Evolutionary conservation across 768 basidiomycete species (phyloP).

Genomic region (Russula griseocarnosa): DNA sequence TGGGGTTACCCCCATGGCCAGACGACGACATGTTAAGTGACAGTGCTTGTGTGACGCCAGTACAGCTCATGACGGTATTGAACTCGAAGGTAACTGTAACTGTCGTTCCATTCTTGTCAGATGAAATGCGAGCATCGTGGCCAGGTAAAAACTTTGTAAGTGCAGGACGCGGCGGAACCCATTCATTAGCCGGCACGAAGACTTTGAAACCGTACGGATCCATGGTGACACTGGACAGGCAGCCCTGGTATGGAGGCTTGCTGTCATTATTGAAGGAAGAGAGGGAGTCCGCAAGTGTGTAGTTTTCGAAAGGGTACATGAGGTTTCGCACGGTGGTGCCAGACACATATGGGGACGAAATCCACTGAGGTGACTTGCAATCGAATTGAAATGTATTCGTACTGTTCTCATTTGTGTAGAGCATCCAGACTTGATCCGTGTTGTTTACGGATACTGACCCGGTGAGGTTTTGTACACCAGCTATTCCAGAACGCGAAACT

Average conservation of each 20-base stretch:
- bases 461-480: conserved; percentile 54
- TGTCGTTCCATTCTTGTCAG: conserved; percentile 46
- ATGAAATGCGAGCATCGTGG: conserved; percentile 72
- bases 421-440: conserved; percentile 71
- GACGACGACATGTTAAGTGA: conserved; percentile 68
- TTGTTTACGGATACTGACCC: conserved; percentile 40
- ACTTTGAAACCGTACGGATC: conserved; percentile 78
- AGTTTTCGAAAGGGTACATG: conserved; percentile 78
- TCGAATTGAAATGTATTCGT: conserved; percentile 61
- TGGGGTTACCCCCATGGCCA: conserved; percentile 54
- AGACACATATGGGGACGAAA: conserved; percentile 69
- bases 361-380: conserved; percentile 61
- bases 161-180: conserved; percentile 67
- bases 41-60: conserved; percentile 58
- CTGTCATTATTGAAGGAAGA: conserved; percentile 59
- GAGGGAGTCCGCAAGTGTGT: conserved; percentile 61
- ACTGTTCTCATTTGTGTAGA: conserved; percentile 82
- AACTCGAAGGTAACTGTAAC: conserved; percentile 75
- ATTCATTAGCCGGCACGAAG: conserved; percentile 62
- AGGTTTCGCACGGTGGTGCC: conserved; percentile 67
- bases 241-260: conserved; percentile 66
- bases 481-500: conserved; percentile 61
- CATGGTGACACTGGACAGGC: conserved; percentile 61
- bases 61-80: conserved; percentile 71
- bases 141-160: conserved; percentile 81